Base-by-base conservation (phyloP, 139 green algal species). In the Chlamydomonas sphaeroides region DNA sequence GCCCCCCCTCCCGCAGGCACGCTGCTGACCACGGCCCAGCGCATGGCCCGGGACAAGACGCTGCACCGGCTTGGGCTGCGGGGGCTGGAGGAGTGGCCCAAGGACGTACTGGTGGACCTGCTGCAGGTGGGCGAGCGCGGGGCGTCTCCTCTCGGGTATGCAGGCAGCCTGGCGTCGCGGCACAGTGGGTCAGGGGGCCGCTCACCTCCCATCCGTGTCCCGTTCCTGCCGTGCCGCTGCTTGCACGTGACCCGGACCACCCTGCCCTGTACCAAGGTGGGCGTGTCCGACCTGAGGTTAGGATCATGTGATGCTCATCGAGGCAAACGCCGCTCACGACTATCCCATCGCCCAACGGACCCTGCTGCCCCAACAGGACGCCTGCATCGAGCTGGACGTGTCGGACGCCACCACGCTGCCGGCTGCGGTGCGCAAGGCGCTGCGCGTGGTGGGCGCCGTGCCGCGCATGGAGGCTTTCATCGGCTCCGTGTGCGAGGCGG, bases 341-440 rank as follows among this genome's bases (percentile, higher is more conserved):
- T n/a, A n/a, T n/a, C n/a, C n/a, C n/a, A n/a, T n/a, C n/a, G n/a
- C n/a, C n/a, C n/a, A n/a, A n/a, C n/a, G n/a, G n/a, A n/a, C n/a
- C 61, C 28, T 15, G 33, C 38, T 71, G 38, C 38, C 38, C 28
- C 68, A 21, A 36, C 88, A 96, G 91, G 93, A 96, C 75, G 87
- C 87, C 0, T 95, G 92, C 87, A 85, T 96, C 0, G 85, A 91
- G 74, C 79, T 97, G 77, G 91, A 96, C 68, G 74, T 96, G 42
- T 49, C 57, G 23, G 91, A 95, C 36, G 87, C 91, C 42, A 94
- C 91, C 0, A 41, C 65, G 28, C 84, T 95, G 72, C 68, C 81
- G 6, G 71, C 76, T 8, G 84, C 85, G 0, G 65, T 89, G 18
- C 79, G 84, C 10, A 87, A 89, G 78, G 65, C 80, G 42, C 0